Conservation (phyloP, 2,329 filamentous ascomycete genomes). For the Pseudogymnoascus sp. region DNA sequence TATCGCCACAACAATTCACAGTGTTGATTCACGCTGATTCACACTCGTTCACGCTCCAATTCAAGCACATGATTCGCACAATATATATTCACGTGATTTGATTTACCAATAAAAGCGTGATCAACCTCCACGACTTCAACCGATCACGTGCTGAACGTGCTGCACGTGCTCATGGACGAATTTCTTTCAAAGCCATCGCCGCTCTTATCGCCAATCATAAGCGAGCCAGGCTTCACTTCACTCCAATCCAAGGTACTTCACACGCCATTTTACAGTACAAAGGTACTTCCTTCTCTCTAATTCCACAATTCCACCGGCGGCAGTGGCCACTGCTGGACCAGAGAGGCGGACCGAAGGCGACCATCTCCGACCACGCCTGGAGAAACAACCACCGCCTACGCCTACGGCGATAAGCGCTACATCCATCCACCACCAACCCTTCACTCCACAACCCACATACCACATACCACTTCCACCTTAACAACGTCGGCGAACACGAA, state of each 20-base stretch:
- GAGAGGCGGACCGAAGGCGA: slow-evolving; percentile 2
- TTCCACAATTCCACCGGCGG: neutral
- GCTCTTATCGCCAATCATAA: slow-evolving; percentile 9
- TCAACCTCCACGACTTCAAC: neutral
- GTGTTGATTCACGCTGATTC: neutral
- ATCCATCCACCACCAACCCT: neutral
- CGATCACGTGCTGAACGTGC: slow-evolving; percentile 2
- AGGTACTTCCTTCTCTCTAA: neutral
- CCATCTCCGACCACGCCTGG: slow-evolving; percentile 5
- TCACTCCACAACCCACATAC: neutral
- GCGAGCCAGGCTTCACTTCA: slow-evolving; percentile 3
- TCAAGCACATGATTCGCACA: neutral
- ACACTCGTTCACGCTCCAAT: neutral
- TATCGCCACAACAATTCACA: neutral
- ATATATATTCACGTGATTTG: neutral
- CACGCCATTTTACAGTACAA: neutral
- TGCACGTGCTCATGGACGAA: neutral
- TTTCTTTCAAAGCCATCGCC: neutral
- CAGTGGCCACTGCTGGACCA: slow-evolving; percentile 7
- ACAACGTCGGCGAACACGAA: neutral
- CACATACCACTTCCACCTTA: neutral
- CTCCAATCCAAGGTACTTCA: neutral
- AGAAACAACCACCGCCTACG: slow-evolving; percentile 2
- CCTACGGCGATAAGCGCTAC: slow-evolving; percentile 5
- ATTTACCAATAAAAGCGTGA: neutral